phyloP scores from a whole-genome alignment of 2,329 filamentous ascomycete species.

The Talaromyces verruculosus region DNA sequence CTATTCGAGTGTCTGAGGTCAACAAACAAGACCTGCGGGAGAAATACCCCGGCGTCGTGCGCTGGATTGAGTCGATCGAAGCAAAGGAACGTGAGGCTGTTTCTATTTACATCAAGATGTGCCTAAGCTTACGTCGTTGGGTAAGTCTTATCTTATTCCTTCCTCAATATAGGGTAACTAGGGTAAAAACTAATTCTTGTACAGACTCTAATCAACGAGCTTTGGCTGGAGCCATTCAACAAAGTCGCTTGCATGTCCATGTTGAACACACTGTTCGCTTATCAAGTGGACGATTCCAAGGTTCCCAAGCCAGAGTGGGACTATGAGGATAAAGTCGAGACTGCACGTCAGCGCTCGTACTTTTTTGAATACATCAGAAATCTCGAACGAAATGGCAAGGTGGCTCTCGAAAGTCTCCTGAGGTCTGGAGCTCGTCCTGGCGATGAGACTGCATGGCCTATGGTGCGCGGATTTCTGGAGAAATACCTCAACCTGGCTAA shows the following conservation, averaged over 20 bases:
- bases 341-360: constrained; percentile 56
- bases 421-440: constrained; percentile 52
- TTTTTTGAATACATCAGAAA: constrained; percentile 63
- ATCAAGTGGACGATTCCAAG: constrained; percentile 48
- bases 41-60: constrained; percentile 55
- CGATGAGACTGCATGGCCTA: constrained; percentile 58
- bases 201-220: constrained; percentile 63
- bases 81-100: constrained; percentile 54
- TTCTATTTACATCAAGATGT: constrained; percentile 61
- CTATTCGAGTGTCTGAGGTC: constrained; percentile 47
- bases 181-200: constrained; percentile 5
- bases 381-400: constrained; percentile 57
- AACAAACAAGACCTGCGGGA: constrained; percentile 51
- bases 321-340: constrained; percentile 9
- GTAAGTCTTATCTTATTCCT: constrained; percentile 41
- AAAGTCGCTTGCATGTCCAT: constrained; percentile 66
- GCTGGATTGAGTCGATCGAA: constrained; percentile 57
- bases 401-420: constrained; percentile 55
- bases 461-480: constrained; percentile 51
- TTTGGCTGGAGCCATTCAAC: constrained; percentile 62
- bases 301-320: constrained; percentile 40
- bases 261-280: constrained; percentile 67
- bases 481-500: constrained; percentile 61
- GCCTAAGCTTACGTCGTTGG: constrained; percentile 63
- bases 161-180: not conserved